Conservation (phyloP, 2,329 filamentous ascomycete species). For the Curvularia spicifera region DNA sequence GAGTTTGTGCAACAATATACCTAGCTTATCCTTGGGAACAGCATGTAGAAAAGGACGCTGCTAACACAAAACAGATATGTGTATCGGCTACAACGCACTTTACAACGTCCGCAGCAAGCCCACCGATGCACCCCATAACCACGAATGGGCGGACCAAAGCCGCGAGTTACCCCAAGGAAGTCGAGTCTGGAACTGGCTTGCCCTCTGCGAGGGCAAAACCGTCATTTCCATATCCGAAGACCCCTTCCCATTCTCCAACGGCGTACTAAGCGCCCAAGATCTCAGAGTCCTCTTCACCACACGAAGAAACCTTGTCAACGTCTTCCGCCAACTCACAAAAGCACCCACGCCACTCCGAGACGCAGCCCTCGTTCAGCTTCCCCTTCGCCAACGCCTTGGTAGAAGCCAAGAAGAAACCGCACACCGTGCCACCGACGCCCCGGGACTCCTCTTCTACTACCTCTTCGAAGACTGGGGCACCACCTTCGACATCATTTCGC, state of each 20-base stretch:
- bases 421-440: constrained; percentile 59
- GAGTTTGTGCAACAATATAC: constrained; percentile 30
- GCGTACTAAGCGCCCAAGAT: constrained; percentile 50
- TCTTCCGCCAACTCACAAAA: constrained; percentile 67
- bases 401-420: constrained; percentile 55
- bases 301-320: constrained; percentile 65
- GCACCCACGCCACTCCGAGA: constrained; percentile 53
- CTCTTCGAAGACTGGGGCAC: constrained; percentile 71
- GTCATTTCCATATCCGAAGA: constrained; percentile 73
- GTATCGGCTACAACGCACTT: constrained; percentile 73
- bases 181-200: constrained; percentile 73
- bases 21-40: background rate
- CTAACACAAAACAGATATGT: constrained; percentile 60
- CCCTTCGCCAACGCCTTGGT: constrained; percentile 54
- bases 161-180: constrained; percentile 56
- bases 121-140: constrained; percentile 11
- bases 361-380: constrained; percentile 52
- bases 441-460: constrained; percentile 69
- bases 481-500: constrained; percentile 62
- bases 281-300: constrained; percentile 58
- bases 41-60: background rate
- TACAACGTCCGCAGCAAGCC: constrained; percentile 51
- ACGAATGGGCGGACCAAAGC: constrained; percentile 34
- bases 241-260: constrained; percentile 51
- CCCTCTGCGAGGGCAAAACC: constrained; percentile 73